Evolutionary conservation across 768 basidiomycete species (phyloP), one percentile per base, ranked within the genome.

Genomic region (Cubamyces sp.): DNA sequence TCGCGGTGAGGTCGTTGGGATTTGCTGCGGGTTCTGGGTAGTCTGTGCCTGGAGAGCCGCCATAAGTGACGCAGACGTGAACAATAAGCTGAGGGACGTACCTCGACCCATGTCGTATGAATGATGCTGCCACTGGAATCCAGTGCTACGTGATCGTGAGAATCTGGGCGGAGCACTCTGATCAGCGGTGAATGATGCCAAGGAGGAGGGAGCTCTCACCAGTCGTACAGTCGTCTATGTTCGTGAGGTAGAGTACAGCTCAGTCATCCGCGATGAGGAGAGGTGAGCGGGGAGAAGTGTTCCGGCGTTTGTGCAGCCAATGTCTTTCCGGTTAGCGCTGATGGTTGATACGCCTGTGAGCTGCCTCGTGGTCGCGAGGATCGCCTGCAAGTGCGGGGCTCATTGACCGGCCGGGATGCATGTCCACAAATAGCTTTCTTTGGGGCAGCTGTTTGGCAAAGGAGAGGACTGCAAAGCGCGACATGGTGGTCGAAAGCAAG

Each of bases 21-120:
- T 60, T 61, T 6, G 60, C 60, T 3, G 64, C 25, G 16, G 30
- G 30, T 16, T 57, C 64, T 23, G 56, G 21, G 16, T 51, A 40
- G 34, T 34, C 48, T 40, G 54, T 3, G 15, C 59, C 48, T 57
- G 52, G 7, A 48, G 12, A n/a, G n/a, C n/a, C 2, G 23, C 14
- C 1, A 18, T 50, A 40, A 28, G 53, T 3, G 25, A 41, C 2
- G 23, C 19, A 15, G 18, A 7, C 21, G 51, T 43, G 26, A 3
- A 23, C 14, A 3, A 34, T 11, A 52, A 19, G n/a, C 2, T 23
- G 14, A 34, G 26, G 34, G 40, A 60, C 66, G 39, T 48, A 68
- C 69, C 61, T 66, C 64, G 63, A 55, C 61, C 67, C 69, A 70
- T 70, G 54, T 37, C 34, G 40, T 21, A n/a, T 51, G 25, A 40